Evolutionary conservation across 148 eudicot genomes (phyloP).

Genomic region (Pharnaceum exiguum): DNA sequence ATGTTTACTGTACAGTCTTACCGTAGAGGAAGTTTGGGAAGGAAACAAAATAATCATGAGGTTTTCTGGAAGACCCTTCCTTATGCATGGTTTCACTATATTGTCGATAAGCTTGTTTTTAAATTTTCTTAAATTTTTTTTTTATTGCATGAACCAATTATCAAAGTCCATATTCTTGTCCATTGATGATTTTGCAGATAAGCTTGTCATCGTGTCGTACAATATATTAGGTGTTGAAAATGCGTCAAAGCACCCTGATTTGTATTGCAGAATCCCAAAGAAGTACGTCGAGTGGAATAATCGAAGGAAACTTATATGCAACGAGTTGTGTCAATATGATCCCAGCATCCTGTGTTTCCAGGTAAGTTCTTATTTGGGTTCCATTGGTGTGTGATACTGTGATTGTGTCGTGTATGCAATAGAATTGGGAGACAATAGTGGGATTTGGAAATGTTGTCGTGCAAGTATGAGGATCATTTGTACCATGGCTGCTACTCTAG

Average conservation of each 20-base stretch:
- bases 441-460: too few species aligned
- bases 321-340: constrained; percentile 55
- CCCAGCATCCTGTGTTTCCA: constrained; percentile 79
- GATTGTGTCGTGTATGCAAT: not conserved
- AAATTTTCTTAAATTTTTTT: too few species aligned
- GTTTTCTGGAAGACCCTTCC: too few species aligned
- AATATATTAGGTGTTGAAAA: constrained; percentile 86
- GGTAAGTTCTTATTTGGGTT: constrained; percentile 41
- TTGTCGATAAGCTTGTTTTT: too few species aligned
- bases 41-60: too few species aligned
- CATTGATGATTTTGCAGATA: constrained; percentile 69
- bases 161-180: too few species aligned
- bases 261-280: constrained; percentile 40
- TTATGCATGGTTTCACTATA: too few species aligned
- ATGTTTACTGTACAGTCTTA: too few species aligned
- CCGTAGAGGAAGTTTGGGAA: too few species aligned
- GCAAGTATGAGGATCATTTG: too few species aligned
- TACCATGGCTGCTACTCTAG: too few species aligned
- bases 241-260: constrained; percentile 66
- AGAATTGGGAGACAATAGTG: not conserved
- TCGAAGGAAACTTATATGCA: constrained; percentile 43
- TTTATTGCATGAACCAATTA: too few species aligned
- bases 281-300: constrained; percentile 62
- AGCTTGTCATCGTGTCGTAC: constrained; percentile 61
- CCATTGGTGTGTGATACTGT: not conserved